These are phyloP conservation scores for Didymella arachidicola DNA, from an alignment of 2,329 filamentous ascomycete genomes.

Conservation along the genomic window DNA sequence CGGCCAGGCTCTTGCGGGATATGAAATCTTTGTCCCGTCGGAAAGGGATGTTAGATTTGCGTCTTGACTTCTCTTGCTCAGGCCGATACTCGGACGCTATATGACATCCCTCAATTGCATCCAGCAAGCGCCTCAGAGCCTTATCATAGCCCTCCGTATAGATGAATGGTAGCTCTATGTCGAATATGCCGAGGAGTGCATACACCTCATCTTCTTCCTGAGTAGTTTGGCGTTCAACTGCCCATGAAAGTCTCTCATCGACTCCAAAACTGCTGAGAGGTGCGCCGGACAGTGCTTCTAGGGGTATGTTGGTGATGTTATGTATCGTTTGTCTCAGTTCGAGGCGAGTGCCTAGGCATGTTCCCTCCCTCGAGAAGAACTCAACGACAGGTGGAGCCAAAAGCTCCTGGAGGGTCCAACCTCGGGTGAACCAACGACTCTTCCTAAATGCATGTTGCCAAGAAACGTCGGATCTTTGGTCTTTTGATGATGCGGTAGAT, in stretches of 20 bases:
- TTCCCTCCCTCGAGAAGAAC: slow-evolving; percentile 25
- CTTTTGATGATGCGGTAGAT: neutral
- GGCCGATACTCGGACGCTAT: slow-evolving; percentile 21
- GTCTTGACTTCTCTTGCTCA: too few species aligned
- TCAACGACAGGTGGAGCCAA: slow-evolving; percentile 22
- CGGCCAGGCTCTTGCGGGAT: slow-evolving; percentile 22
- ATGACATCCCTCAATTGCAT: slow-evolving; percentile 6
- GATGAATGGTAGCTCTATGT: slow-evolving; percentile 9
- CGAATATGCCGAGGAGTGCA: slow-evolving; percentile 26
- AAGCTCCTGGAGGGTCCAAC: slow-evolving; percentile 33
- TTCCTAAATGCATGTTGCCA: slow-evolving; percentile 14
- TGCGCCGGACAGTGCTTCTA: slow-evolving; percentile 9
- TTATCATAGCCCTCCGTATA: slow-evolving; percentile 12
- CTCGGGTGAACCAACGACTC: slow-evolving; percentile 30
- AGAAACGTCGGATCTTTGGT: neutral
- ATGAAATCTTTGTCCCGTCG: slow-evolving; percentile 35
- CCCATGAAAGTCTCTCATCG: slow-evolving; percentile 31
- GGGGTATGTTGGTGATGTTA: slow-evolving; percentile 21
- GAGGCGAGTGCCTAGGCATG: slow-evolving; percentile 15
- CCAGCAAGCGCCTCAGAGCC: slow-evolving; percentile 2
- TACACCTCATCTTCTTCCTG: slow-evolving; percentile 28
- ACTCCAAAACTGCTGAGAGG: slow-evolving; percentile 20
- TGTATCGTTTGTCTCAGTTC: slow-evolving; percentile 16
- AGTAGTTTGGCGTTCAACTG: slow-evolving; percentile 32
- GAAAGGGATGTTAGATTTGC: slow-evolving; percentile 19